A percentile compares a stretch with the other conserved stretches of the same genome.
Conservation (phyloP, 768 basidiomycete species). For the Suillus discolor region DNA sequence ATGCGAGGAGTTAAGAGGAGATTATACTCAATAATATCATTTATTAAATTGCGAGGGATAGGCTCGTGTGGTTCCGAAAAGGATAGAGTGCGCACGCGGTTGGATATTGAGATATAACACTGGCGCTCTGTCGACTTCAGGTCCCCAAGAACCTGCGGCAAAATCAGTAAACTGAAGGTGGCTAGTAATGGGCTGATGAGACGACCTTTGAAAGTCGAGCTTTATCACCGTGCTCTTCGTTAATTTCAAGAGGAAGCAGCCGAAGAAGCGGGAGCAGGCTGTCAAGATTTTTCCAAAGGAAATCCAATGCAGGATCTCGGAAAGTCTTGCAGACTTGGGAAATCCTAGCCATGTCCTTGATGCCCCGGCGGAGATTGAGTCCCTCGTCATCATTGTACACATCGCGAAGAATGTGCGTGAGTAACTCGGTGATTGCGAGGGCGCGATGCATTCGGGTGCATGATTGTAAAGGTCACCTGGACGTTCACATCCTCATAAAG, state of each 20-base stretch:
- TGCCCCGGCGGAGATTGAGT: not conserved
- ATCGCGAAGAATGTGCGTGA: conserved; percentile 1
- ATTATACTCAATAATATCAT: not conserved
- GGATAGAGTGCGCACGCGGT: conserved; percentile 4
- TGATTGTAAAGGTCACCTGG: not conserved
- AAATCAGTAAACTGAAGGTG: not conserved
- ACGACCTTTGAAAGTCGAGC: conserved; percentile 3
- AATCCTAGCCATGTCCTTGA: conserved; percentile 1
- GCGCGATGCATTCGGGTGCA: conserved; percentile 7
- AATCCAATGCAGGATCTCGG: conserved; percentile 3
- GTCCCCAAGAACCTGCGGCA: not conserved
- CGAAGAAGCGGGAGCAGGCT: conserved; percentile 1
- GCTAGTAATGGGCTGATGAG: not conserved
- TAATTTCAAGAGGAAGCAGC: not conserved
- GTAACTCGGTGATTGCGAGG: conserved; percentile 3
- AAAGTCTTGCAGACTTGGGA: conserved; percentile 3
- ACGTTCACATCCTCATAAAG: not conserved
- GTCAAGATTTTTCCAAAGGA: conserved; percentile 2
- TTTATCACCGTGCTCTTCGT: not conserved
- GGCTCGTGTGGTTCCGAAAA: not conserved
- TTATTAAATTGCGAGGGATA: not conserved
- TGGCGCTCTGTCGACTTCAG: not conserved
- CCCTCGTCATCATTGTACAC: conserved; percentile 1
- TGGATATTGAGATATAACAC: conserved; percentile 3
- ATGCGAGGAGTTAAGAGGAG: not conserved